Conservation (phyloP, 371 early-diverging fungal genomes). For the Encephalitozoon hellem region DNA sequence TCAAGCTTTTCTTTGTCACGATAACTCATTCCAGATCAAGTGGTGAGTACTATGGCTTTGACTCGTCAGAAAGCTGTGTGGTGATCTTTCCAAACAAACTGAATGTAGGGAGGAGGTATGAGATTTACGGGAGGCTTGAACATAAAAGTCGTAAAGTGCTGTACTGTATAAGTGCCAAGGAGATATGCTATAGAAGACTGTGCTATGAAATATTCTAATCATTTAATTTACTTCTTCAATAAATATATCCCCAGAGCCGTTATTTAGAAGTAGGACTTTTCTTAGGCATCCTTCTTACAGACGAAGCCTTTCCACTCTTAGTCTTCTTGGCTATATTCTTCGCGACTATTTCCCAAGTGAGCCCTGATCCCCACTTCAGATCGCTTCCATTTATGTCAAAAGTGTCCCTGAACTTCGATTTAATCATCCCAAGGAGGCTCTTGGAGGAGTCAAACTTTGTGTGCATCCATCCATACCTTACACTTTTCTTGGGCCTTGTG, state of each 20-base stretch:
- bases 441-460: neutral
- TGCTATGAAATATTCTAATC: slow-evolving; percentile 6
- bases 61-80: neutral
- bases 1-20: slow-evolving; percentile 4
- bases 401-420: neutral
- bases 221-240: neutral
- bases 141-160: neutral
- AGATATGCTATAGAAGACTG: neutral
- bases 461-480: slow-evolving; percentile 7
- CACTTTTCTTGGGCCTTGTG: neutral
- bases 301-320: neutral
- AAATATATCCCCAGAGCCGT: neutral
- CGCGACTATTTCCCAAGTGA: neutral
- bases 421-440: neutral
- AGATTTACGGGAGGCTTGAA: neutral
- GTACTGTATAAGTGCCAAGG: neutral
- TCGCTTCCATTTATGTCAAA: neutral
- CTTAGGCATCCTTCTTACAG: neutral
- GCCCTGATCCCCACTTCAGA: neutral
- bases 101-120: neutral
- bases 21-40: neutral
- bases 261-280: neutral
- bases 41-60: neutral
- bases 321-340: neutral
- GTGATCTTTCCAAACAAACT: neutral